Base-by-base conservation (phyloP, 805 yeast genomes). In the Brettanomyces anomalus region DNA sequence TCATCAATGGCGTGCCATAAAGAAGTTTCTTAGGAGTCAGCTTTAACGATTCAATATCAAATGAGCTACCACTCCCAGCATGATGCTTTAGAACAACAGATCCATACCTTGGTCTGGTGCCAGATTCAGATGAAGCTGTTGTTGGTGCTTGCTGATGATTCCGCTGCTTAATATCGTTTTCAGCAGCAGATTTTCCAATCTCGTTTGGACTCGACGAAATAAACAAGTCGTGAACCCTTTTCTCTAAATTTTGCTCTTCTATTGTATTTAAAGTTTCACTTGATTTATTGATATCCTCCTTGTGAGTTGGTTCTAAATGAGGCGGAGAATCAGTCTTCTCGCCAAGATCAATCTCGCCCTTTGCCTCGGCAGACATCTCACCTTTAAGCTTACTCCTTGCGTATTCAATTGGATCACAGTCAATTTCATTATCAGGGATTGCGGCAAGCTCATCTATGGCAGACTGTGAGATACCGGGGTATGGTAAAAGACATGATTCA, bases 331-430 rank as follows among this genome's bases (percentile, higher is more conserved):
- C 55, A 13, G 43, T 39, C 13, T 48, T 47, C 11, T 33, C 42
- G 17, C 19, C 34, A 10, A 33, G 33, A 16, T 33, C 33, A 5
- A 37, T 41, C 7, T 24, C 19, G 17, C n/a, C 37, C 7, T 11
- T 24, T 5, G 40, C 33, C 20, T 43, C 40, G 1, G 49, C 43
- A 7, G 28, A 24, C 28, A 24, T 24, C 58, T 68, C 76, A 1
- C 96, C 97, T 61, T 85, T 94, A 26, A 90, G 66, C 61, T 84
- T 89, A 62, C 68, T 68, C 50, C 89, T 66, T 0, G 97, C 88
- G 38, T 79, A 76, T 41, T 70, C 72, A 13, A 88, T 67, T 0
- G 95, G 96, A 60, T 86, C 85, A 15, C 72, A 76, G 24, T 71
- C 75, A 35, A 74, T 65, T 0, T 79, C 70, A 38, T 82, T 88